Evolutionary conservation across 305 asterid genomes (phyloP), one percentile per base, ranked within the genome.

Genomic region (Fraxinus baroniana): DNA sequence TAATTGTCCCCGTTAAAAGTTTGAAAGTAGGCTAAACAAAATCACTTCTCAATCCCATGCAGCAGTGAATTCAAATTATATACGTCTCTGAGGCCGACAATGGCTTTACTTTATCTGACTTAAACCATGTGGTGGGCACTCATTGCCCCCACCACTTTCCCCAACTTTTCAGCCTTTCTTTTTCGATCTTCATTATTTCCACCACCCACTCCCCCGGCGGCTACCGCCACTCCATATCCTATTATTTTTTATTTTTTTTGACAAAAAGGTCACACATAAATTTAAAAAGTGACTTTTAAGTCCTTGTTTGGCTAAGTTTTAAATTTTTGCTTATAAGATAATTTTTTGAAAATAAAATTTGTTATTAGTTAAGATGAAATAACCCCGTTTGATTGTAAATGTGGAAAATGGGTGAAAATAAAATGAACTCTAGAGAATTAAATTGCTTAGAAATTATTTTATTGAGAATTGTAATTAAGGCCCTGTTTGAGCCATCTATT

Each of bases 91-190:
- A 66, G 87, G 88, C 78, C 86, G 89, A 88, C 90, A 86, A 80
- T 4, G 60, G 57, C 78, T 83, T 89, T 88, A 87, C 93, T 91
- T 93, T 91, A 86, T 89, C 90, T 86, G 93, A 90, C 85, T 83
- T 44, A 84, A 87, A 64, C 85, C 97, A 93, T 92, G 97, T 93
- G 95, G 90, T 85, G 92, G 88, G 66, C 84, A 83, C 84, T 80
- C 20, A 2, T 22, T 66, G 79, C 30, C 79, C 82, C 57, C 81
- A 20, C 86, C 86, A 71, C 87, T 74, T 84, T 85, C 83, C 74
- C 87, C 46, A 77, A 81, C 93, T 90, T 90, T 90, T 86, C 87
- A 88, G 89, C 90, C 86, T 90, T 86, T 78, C 10, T 73, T 79
- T 88, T 84, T 83, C 72, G 91, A 83, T 88, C 85, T 91, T 33